Evolutionary conservation across 2,329 filamentous ascomycete genomes (phyloP).

Genomic region (Elsinoe ampelina): DNA sequence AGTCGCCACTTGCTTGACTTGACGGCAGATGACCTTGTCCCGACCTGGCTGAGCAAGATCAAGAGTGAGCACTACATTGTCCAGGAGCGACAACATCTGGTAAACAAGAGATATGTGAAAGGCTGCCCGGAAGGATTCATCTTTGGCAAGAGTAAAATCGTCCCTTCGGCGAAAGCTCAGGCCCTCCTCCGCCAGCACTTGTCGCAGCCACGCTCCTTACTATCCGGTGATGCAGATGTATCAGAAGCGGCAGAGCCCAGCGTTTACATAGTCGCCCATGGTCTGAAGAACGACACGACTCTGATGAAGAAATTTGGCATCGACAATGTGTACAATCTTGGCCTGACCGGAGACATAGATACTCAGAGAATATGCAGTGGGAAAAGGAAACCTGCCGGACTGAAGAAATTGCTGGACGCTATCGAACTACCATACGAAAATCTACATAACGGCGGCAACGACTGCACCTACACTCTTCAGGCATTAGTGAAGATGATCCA

Average conservation of each 20-base stretch:
- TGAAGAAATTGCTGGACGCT: neutral
- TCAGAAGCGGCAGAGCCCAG: neutral
- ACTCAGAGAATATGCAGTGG: constrained; percentile 8
- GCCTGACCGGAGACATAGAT: neutral
- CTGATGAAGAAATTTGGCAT: constrained; percentile 6
- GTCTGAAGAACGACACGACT: neutral
- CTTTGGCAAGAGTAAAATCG: constrained; percentile 20
- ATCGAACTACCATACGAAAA: neutral
- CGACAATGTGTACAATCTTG: neutral
- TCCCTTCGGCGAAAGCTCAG: constrained; percentile 14
- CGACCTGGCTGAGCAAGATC: constrained; percentile 18
- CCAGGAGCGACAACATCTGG: constrained; percentile 18
- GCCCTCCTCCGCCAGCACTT: neutral
- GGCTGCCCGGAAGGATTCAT: constrained; percentile 23
- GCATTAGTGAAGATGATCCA: constrained; percentile 17
- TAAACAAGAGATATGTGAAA: constrained; percentile 21
- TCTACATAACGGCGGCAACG: constrained; percentile 25
- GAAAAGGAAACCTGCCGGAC: neutral
- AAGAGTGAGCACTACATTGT: constrained; percentile 21
- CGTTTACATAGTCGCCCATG: constrained; percentile 5
- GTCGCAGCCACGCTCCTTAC: neutral
- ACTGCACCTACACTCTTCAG: constrained; percentile 26
- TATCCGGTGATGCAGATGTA: neutral
- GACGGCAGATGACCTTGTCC: neutral
- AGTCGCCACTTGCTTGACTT: constrained; percentile 16